Evolutionary conservation across 2,329 filamentous ascomycete genomes (phyloP).

Genomic region (Colletotrichum tropicicola): DNA sequence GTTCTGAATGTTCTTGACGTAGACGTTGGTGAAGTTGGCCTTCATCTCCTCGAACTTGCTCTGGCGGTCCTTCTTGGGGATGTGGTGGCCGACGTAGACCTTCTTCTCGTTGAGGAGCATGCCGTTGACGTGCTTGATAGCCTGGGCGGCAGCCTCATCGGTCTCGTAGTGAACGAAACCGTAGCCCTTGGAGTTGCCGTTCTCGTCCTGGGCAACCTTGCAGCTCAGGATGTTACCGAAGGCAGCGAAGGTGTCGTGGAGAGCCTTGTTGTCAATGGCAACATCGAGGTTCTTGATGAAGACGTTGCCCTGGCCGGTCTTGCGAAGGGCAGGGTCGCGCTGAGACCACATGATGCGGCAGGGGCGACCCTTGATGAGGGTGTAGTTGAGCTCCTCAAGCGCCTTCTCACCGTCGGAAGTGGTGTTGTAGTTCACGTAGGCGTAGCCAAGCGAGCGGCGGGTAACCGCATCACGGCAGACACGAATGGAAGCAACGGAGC

Average conservation of each 20-base stretch:
- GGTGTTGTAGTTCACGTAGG: slow-evolving; percentile 99
- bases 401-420: slow-evolving; percentile 96
- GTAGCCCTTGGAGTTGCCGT: slow-evolving; percentile 96
- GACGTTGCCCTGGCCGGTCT: slow-evolving; percentile 98
- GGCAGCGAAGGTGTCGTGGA: slow-evolving; percentile 98
- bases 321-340: slow-evolving; percentile 97
- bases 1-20: slow-evolving; percentile 94
- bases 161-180: slow-evolving; percentile 99
- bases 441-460: slow-evolving; percentile 97
- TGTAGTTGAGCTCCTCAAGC: slow-evolving; percentile 99
- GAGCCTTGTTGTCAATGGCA: slow-evolving; percentile 99
- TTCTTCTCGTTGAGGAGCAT: slow-evolving; percentile 99
- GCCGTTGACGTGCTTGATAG: slow-evolving; percentile 99
- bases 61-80: slow-evolving; percentile 99
- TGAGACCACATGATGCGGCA: slow-evolving; percentile 99
- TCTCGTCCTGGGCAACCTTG: slow-evolving; percentile 99
- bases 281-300: slow-evolving; percentile 99
- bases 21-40: slow-evolving; percentile 99
- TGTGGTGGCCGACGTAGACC: slow-evolving; percentile 98
- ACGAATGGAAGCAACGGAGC: slow-evolving; percentile 98
- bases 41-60: slow-evolving; percentile 99
- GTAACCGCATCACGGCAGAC: slow-evolving; percentile 99
- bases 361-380: slow-evolving; percentile 96
- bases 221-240: slow-evolving; percentile 99
- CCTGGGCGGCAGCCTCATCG: slow-evolving; percentile 93